These are phyloP conservation scores for Sporormia fimetaria DNA, from an alignment of 495 filamentous ascomycete species.

Conservation along the genomic window DNA sequence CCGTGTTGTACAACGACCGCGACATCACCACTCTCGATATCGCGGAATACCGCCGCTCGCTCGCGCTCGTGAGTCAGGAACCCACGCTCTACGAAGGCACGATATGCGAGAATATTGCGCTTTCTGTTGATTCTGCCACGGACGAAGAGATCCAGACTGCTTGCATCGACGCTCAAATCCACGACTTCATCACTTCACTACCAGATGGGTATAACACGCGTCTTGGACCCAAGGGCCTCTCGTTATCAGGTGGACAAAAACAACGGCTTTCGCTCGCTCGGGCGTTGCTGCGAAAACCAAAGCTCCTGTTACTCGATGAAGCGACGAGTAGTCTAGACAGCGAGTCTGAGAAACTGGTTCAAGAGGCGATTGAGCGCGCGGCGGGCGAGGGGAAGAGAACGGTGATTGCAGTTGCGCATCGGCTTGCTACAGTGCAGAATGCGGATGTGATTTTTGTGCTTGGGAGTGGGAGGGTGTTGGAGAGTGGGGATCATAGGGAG, in stretches of 20 bases:
- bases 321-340: constrained; percentile 74
- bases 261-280: constrained; percentile 70
- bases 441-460: constrained; percentile 79
- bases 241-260: constrained; percentile 75
- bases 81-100: constrained; percentile 30
- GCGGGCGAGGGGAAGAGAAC: constrained; percentile 23
- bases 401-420: constrained; percentile 27
- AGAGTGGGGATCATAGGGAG: constrained; percentile 59
- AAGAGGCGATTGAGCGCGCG: constrained; percentile 51
- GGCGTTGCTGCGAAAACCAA: constrained; percentile 59
- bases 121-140: constrained; percentile 21
- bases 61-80: constrained; percentile 28
- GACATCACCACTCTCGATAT: constrained; percentile 19
- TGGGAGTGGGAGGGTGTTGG: constrained; percentile 61
- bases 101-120: constrained; percentile 26
- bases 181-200: constrained; percentile 27
- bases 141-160: constrained; percentile 25
- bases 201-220: constrained; percentile 66
- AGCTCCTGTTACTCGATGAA: constrained; percentile 67
- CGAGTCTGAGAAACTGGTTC: constrained; percentile 72
- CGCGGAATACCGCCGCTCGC: constrained; percentile 17
- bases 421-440: constrained; percentile 43
- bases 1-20: constrained; percentile 18
- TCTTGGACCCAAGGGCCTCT: constrained; percentile 64
- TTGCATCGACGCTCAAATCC: constrained; percentile 28